Percentiles rank a stretch among this genome's conserved stretches.
Conservation (phyloP, 1,284 basidiomycete genomes). For the Apiotrichum montevideense region DNA sequence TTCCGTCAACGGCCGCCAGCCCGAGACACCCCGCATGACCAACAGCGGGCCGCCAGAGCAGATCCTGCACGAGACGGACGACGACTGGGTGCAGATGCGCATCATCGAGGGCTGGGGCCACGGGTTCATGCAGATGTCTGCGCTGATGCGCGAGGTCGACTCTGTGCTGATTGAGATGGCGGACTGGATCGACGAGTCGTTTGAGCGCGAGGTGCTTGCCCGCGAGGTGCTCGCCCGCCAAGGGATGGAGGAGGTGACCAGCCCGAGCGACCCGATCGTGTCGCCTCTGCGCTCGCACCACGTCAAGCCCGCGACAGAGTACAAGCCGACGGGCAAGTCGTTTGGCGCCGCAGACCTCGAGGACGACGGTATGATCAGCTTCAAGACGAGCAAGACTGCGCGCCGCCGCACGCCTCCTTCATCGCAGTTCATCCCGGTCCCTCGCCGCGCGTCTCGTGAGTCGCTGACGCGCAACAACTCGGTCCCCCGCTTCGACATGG, state of each 20-base stretch:
- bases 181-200: constrained; percentile 84
- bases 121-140: constrained; percentile 90
- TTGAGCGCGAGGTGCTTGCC: constrained; percentile 48
- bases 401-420: constrained; percentile 51
- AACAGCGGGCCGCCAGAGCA: constrained; percentile 38
- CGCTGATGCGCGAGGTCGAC: constrained; percentile 70
- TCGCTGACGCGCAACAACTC: constrained; percentile 30
- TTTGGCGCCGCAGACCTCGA: constrained; percentile 41
- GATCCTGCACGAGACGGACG: constrained; percentile 64
- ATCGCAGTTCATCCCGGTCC: constrained; percentile 35
- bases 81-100: constrained; percentile 92
- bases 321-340: constrained; percentile 27
- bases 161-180: constrained; percentile 76
- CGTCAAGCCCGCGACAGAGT: constrained; percentile 39
- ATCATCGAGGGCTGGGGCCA: constrained; percentile 87
- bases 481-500: constrained; percentile 33
- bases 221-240: constrained; percentile 29
- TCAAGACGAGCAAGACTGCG: constrained; percentile 25
- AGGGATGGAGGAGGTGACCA: neutral
- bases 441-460: constrained; percentile 38
- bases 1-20: constrained; percentile 28
- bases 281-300: constrained; percentile 26
- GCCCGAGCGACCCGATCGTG: constrained; percentile 4
- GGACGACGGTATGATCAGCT: constrained; percentile 50
- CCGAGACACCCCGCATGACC: constrained; percentile 51